A percentile compares a stretch with the other conserved stretches of the same genome.
Evolutionary conservation across 495 filamentous ascomycete genomes (phyloP).

Genomic region (Recurvomyces mirabilis): DNA sequence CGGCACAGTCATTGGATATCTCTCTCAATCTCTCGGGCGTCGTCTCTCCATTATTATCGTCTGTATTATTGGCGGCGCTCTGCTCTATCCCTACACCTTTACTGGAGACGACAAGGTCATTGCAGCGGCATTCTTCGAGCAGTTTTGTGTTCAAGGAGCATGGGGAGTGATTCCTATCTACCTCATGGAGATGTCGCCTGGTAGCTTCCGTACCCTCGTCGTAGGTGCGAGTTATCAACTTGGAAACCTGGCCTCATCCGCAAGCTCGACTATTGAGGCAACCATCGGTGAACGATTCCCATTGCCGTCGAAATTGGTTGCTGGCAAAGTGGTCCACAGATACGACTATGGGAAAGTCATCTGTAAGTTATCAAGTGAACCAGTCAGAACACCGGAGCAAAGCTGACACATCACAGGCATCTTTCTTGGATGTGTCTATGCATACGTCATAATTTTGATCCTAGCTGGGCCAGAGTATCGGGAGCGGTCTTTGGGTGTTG

Average conservation of each 20-base stretch:
- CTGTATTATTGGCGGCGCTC: conserved; percentile 61
- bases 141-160: conserved; percentile 80
- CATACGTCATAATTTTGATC: conserved; percentile 64
- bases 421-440: conserved; percentile 78
- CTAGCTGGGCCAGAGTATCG: conserved; percentile 68
- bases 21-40: conserved; percentile 69
- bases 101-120: conserved; percentile 50
- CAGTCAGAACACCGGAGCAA: too few relatives aligned
- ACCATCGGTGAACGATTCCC: conserved; percentile 75
- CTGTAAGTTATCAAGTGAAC: too few relatives aligned
- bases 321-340: conserved; percentile 34
- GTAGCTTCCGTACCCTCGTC: conserved; percentile 70
- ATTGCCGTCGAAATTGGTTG: conserved; percentile 36
- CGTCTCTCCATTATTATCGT: conserved; percentile 71
- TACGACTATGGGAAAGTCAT: conserved; percentile 87
- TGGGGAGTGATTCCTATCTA: conserved; percentile 82
- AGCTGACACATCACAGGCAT: too few relatives aligned
- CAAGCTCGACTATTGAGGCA: conserved; percentile 72
- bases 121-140: conserved; percentile 78
- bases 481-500: conserved; percentile 50
- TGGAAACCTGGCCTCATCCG: conserved; percentile 71
- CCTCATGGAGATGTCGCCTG: conserved; percentile 76
- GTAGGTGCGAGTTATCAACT: conserved; percentile 79
- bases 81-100: conserved; percentile 76
- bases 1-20: conserved; percentile 68